phyloP scores from a whole-genome alignment of 202 grass and related monocot species.

The Zizania palustris region DNA sequence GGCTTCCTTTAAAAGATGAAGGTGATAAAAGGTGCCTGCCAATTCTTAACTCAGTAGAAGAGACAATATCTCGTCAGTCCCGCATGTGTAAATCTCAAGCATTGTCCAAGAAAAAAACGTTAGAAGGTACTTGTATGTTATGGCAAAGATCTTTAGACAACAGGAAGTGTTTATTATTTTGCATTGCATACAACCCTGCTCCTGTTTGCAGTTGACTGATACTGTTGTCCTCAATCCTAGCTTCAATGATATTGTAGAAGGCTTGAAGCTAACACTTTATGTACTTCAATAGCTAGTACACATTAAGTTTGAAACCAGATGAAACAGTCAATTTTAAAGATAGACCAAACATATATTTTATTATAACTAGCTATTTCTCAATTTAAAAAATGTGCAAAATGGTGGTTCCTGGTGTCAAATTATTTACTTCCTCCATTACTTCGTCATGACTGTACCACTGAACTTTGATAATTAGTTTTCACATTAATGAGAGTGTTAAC shows the following conservation, averaged over 20 bases:
- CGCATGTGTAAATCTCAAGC: slow-evolving; percentile 81
- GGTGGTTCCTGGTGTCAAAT: slow-evolving; percentile 24
- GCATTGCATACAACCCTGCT: slow-evolving; percentile 13
- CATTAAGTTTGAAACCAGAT: slow-evolving; percentile 28
- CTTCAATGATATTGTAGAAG: slow-evolving; percentile 37
- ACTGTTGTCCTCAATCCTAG: neutral
- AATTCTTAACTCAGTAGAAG: slow-evolving; percentile 85
- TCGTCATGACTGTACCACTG: neutral
- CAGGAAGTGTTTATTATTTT: slow-evolving; percentile 19
- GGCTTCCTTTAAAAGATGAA: slow-evolving; percentile 86
- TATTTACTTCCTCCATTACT: slow-evolving; percentile 3
- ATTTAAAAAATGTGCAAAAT: slow-evolving; percentile 5
- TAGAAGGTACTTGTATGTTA: slow-evolving; percentile 67
- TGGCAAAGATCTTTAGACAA: slow-evolving; percentile 13
- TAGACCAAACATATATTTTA: slow-evolving; percentile 9
- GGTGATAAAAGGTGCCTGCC: slow-evolving; percentile 83
- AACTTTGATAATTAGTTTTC: neutral
- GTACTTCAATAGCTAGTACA: neutral
- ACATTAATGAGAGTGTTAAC: neutral
- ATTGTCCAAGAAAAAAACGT: slow-evolving; percentile 79
- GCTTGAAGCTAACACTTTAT: slow-evolving; percentile 8
- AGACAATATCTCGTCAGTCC: slow-evolving; percentile 88
- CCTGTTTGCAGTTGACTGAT: slow-evolving; percentile 19
- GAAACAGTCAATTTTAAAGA: slow-evolving; percentile 1
- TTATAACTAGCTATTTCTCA: neutral